Conservation (phyloP, 371 early-diverging fungal species). For the Batkoa obscura region DNA sequence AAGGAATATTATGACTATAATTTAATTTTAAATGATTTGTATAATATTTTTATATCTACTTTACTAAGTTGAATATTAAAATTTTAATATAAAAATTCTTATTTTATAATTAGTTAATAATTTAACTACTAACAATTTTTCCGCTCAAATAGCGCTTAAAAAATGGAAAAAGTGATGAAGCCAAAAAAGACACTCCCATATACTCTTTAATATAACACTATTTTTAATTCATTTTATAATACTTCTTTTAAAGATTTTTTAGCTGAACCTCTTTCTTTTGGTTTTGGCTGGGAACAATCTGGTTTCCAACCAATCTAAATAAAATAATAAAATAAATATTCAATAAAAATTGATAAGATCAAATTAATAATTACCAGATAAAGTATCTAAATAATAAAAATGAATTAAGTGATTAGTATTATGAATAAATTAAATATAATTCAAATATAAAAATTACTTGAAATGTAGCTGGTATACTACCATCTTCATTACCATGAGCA, state of each 20-base stretch:
- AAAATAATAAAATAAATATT: neutral
- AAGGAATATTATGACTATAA: too few relatives aligned
- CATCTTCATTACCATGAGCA: slow-evolving; percentile 74
- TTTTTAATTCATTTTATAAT: too few relatives aligned
- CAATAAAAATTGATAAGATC: neutral
- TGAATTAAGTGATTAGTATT: neutral
- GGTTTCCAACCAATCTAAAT: slow-evolving; percentile 77
- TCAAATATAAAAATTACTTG: slow-evolving; percentile 26
- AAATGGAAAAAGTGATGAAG: too few relatives aligned
- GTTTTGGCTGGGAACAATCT: slow-evolving; percentile 44
- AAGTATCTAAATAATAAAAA: neutral
- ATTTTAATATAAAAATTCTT: too few relatives aligned
- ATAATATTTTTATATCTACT: too few relatives aligned
- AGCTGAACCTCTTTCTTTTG: slow-evolving; percentile 48
- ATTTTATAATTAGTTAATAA: too few relatives aligned
- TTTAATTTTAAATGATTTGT: too few relatives aligned
- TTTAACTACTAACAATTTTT: too few relatives aligned
- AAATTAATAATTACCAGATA: slow-evolving; percentile 5
- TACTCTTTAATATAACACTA: too few relatives aligned
- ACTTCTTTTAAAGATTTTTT: slow-evolving; percentile 42
- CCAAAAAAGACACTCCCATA: too few relatives aligned
- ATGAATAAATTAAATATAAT: neutral
- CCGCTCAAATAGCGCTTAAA: too few relatives aligned
- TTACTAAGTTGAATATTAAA: too few relatives aligned
- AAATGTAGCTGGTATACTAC: slow-evolving; percentile 86